Evolutionary conservation across 2,329 filamentous ascomycete genomes (phyloP).

Genomic region (Fusarium citri): DNA sequence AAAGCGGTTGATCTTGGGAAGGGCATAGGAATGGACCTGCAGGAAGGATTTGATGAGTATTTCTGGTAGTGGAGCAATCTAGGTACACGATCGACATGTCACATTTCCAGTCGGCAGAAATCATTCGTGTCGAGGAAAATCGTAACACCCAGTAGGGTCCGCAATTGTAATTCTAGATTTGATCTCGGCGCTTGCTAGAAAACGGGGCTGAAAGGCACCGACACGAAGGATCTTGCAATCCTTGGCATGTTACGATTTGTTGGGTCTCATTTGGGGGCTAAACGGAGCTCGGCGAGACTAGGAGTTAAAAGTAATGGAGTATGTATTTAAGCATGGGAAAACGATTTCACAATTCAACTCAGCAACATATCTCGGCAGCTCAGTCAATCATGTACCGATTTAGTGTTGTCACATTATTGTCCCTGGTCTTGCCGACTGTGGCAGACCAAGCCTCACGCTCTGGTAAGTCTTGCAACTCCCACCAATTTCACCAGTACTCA

Average conservation of each 20-base stretch:
- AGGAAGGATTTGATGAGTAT: background rate
- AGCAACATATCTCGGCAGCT: background rate
- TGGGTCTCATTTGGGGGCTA: background rate
- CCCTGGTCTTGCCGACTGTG: background rate
- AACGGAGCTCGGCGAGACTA: background rate
- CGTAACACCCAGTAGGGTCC: background rate
- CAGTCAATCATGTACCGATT: background rate
- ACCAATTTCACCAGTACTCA: background rate
- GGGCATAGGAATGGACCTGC: background rate
- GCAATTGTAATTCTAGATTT: background rate
- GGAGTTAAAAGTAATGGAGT: background rate
- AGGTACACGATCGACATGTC: background rate
- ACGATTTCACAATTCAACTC: fast-evolving
- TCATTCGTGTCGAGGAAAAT: background rate
- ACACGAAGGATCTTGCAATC: background rate
- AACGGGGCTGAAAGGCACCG: background rate
- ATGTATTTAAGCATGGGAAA: background rate
- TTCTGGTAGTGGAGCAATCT: background rate
- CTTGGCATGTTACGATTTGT: slow-evolving; percentile 3
- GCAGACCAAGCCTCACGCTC: background rate
- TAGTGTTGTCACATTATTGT: background rate
- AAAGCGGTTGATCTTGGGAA: background rate
- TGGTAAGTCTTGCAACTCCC: background rate
- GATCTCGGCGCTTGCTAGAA: too few relatives aligned
- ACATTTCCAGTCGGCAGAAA: background rate